phyloP scores from a whole-genome alignment of 441 rosid species.

The Metrosideros polymorpha region DNA sequence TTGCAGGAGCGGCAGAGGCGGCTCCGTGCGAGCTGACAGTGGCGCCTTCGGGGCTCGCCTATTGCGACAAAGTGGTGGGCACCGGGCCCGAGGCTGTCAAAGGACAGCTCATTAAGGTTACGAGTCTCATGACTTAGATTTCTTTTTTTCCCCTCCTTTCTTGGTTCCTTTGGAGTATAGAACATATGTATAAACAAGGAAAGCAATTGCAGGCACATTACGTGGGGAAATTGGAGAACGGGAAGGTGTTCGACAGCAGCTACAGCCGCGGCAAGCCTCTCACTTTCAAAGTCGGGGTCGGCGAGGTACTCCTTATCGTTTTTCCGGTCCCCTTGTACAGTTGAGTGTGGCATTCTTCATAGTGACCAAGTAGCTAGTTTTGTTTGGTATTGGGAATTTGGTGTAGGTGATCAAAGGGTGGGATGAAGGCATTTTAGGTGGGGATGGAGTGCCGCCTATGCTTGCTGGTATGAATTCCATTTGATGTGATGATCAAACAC shows the following conservation, averaged over 20 bases:
- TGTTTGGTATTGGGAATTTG: background rate
- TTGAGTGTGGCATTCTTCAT: too few species aligned
- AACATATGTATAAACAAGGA: background rate
- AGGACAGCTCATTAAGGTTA: constrained; percentile 82
- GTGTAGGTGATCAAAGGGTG: constrained; percentile 81
- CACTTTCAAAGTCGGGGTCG: constrained; percentile 67
- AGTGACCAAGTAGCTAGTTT: too few species aligned
- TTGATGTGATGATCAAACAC: background rate
- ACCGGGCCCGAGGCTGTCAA: constrained; percentile 65
- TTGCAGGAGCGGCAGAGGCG: constrained; percentile 24
- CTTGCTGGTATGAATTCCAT: constrained; percentile 41
- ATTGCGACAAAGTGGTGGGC: constrained; percentile 72
- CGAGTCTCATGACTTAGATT: background rate
- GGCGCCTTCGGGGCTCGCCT: constrained; percentile 85
- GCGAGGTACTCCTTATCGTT: constrained; percentile 34
- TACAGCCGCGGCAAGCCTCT: constrained; percentile 83
- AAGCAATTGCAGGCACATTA: constrained; percentile 44
- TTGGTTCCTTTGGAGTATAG: background rate
- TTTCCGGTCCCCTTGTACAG: background rate
- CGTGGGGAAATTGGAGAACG: constrained; percentile 77
- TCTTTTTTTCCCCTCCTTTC: background rate
- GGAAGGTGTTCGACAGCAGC: constrained; percentile 88
- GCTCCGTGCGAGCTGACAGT: constrained; percentile 50
- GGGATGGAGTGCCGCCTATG: constrained; percentile 88
- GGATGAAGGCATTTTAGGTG: constrained; percentile 83